These are phyloP conservation scores for Colletotrichum tropicicola DNA, from an alignment of 2,329 filamentous ascomycete species.

Conservation along the genomic window DNA sequence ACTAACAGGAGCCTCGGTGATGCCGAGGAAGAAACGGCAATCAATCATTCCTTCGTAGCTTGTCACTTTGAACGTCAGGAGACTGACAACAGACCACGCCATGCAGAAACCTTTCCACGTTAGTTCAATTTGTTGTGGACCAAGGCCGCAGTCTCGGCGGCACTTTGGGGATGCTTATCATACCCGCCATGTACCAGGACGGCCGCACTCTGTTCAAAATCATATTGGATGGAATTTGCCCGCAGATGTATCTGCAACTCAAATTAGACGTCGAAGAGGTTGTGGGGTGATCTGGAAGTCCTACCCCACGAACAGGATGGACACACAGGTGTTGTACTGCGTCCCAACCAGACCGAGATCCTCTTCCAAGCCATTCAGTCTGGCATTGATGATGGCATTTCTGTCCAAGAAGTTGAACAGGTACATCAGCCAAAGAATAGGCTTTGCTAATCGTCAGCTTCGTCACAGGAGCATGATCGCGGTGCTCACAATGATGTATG, in stretches of 20 bases:
- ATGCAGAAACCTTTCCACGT: constrained; percentile 17
- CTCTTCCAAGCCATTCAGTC: constrained; percentile 59
- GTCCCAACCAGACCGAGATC: constrained; percentile 57
- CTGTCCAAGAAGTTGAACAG: constrained; percentile 48
- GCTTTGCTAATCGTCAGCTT: constrained; percentile 28
- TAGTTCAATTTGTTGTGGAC: too few relatives aligned
- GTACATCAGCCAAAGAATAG: constrained; percentile 46
- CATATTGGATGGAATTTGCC: constrained; percentile 20
- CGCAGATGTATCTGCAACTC: not conserved
- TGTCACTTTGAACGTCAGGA: constrained; percentile 49
- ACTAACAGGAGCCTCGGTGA: constrained; percentile 45
- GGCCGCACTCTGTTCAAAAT: constrained; percentile 17
- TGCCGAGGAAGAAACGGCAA: constrained; percentile 45
- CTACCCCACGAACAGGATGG: constrained; percentile 41
- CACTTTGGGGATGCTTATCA: too few relatives aligned
- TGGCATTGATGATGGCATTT: constrained; percentile 65
- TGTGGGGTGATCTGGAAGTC: not conserved
- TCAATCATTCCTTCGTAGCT: constrained; percentile 48
- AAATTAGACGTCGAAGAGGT: not conserved
- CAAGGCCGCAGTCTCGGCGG: too few relatives aligned
- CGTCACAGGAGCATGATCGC: not conserved
- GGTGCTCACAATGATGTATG: not conserved
- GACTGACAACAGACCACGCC: constrained; percentile 50
- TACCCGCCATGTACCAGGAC: constrained; percentile 17
- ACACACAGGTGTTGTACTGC: constrained; percentile 43